These are phyloP conservation scores for Pseudopyrenochaeta lycopersici DNA, from an alignment of 2,329 filamentous ascomycete species.

Conservation along the genomic window DNA sequence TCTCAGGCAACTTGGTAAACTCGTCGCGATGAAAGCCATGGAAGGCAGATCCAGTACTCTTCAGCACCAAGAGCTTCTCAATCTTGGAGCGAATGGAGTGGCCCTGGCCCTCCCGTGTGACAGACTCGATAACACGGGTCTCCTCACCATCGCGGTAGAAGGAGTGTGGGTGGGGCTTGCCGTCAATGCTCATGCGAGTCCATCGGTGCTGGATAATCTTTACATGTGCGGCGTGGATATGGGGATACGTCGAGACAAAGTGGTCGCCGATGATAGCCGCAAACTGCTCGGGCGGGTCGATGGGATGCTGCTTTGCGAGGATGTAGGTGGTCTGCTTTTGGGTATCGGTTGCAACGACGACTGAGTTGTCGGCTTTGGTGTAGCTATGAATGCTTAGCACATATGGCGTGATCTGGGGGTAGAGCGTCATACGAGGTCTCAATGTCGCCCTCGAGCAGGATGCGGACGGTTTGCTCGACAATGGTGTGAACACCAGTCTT, in stretches of 20 bases:
- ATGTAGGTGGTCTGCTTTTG: constrained; percentile 96
- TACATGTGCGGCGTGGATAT: constrained; percentile 87
- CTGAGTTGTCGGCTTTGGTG: constrained; percentile 91
- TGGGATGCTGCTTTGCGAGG: constrained; percentile 90
- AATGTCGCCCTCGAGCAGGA: constrained; percentile 91
- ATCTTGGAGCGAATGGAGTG: constrained; percentile 82
- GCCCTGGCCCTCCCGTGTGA: constrained; percentile 71
- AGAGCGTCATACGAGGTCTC: constrained; percentile 71
- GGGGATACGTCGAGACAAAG: constrained; percentile 86
- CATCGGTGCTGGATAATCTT: constrained; percentile 86
- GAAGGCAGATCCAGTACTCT: constrained; percentile 96
- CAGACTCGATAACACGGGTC: constrained; percentile 81
- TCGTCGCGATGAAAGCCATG: constrained; percentile 93
- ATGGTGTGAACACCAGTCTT: constrained; percentile 82
- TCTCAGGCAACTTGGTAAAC: constrained; percentile 89
- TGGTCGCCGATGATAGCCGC: constrained; percentile 85
- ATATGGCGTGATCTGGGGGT: background rate
- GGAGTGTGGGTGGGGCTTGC: constrained; percentile 91
- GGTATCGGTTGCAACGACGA: constrained; percentile 94
- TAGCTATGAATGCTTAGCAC: constrained; percentile 66
- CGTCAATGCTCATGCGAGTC: constrained; percentile 87
- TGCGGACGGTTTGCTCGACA: constrained; percentile 93
- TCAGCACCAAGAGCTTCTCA: constrained; percentile 84
- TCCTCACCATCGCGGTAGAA: constrained; percentile 92
- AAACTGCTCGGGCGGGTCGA: constrained; percentile 92